These are phyloP conservation scores for Phytophthora boehmeriae DNA, from an alignment of 352 stramenopile genomes.

Conservation along the genomic window DNA sequence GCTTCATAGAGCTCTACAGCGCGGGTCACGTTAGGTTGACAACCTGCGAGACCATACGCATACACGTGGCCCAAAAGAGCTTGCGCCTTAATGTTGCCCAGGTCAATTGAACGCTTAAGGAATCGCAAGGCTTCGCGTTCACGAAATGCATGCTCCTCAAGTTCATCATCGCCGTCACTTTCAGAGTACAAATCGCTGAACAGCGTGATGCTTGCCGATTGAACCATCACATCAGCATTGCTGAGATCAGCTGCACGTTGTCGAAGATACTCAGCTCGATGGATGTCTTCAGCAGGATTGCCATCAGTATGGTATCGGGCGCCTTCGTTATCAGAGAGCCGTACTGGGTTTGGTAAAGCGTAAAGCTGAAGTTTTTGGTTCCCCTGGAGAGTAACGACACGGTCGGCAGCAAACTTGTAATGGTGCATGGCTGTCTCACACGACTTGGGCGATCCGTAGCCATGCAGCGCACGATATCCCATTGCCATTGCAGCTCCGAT, in stretches of 20 bases:
- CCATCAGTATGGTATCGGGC: slow-evolving; percentile 20
- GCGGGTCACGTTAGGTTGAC: slow-evolving; percentile 27
- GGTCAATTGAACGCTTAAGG: slow-evolving; percentile 43
- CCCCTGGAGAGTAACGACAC: slow-evolving; percentile 40
- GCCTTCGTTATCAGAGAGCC: slow-evolving; percentile 45
- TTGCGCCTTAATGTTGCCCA: slow-evolving; percentile 48
- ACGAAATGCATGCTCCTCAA: slow-evolving; percentile 30
- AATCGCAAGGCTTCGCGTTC: slow-evolving; percentile 45
- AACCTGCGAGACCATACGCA: slow-evolving; percentile 56
- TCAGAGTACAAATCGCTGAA: slow-evolving; percentile 56
- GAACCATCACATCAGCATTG: slow-evolving; percentile 44
- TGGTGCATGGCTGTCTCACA: slow-evolving; percentile 65
- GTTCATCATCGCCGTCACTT: slow-evolving; percentile 3
- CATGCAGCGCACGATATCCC: slow-evolving; percentile 67
- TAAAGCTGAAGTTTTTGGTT: slow-evolving; percentile 34
- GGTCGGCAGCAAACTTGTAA: slow-evolving; percentile 79
- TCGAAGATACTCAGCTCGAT: slow-evolving; percentile 56
- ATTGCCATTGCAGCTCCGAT: slow-evolving; percentile 64
- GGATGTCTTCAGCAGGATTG: slow-evolving; percentile 39
- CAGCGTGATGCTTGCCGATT: slow-evolving; percentile 58
- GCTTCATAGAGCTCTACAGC: slow-evolving; percentile 56
- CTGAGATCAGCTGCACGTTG: slow-evolving; percentile 36
- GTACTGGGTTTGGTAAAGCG: slow-evolving; percentile 31
- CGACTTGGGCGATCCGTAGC: slow-evolving; percentile 49
- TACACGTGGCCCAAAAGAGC: slow-evolving; percentile 71